These are phyloP conservation scores for Paragyromitra xinjiangensis DNA, from an alignment of 495 filamentous ascomycete species.

Conservation along the genomic window DNA sequence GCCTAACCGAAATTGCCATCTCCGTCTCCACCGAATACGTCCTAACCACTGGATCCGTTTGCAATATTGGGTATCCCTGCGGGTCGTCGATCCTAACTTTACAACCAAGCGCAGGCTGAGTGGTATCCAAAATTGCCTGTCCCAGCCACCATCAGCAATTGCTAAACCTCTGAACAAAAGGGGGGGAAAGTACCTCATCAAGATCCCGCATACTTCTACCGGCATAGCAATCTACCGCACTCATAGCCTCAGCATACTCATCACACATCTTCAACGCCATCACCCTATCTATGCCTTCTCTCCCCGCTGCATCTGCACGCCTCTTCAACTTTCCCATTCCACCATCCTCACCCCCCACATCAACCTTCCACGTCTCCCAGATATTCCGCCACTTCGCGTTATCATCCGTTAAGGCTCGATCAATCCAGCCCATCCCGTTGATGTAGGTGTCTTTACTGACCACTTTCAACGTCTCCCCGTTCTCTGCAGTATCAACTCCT, in stretches of 20 bases:
- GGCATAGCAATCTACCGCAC: constrained; percentile 64
- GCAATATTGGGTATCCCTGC: constrained; percentile 53
- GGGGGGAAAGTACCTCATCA: constrained; percentile 58
- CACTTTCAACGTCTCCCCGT: constrained; percentile 75
- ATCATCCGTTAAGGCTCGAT: constrained; percentile 59
- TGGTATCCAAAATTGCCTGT: constrained; percentile 48
- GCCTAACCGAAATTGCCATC: constrained; percentile 56
- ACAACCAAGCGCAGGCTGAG: constrained; percentile 34
- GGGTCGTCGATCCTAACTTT: constrained; percentile 58
- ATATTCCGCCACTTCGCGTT: constrained; percentile 66
- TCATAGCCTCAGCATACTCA: constrained; percentile 61
- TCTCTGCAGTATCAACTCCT: constrained; percentile 71
- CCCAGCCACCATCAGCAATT: constrained; percentile 41
- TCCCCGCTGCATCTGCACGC: constrained; percentile 31
- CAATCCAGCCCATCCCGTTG: constrained; percentile 78
- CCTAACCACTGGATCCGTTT: constrained; percentile 42
- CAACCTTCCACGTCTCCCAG: constrained; percentile 69
- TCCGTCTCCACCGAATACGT: constrained; percentile 49
- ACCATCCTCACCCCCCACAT: constrained; percentile 60
- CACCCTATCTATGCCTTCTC: constrained; percentile 19
- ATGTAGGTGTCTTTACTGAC: constrained; percentile 83
- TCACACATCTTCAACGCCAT: constrained; percentile 48
- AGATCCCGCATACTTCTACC: constrained; percentile 58
- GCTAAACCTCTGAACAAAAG: constrained; percentile 24
- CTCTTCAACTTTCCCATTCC: constrained; percentile 44